Evolutionary conservation across 1,284 basidiomycete species (phyloP), one percentile per base, ranked within the genome.

Genomic region (Ceratobasidium sp.): DNA sequence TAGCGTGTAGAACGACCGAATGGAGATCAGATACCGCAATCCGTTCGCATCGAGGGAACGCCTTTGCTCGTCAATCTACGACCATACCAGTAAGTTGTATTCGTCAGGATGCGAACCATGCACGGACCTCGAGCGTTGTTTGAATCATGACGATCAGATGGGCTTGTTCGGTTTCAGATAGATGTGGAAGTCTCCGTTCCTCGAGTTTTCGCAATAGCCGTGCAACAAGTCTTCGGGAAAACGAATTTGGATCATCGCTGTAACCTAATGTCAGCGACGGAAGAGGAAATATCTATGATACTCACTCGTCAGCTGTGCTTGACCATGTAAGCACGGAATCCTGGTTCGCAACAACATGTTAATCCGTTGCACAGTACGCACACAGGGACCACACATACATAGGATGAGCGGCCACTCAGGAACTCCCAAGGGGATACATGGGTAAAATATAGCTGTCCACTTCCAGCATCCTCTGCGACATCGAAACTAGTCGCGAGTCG

Each of bases 31-130:
- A 82, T 95, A 98, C 49, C 95, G 91, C 63, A 97, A 84, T 0
- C 96, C 96, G 79, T 96, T 95, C 0, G 91, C 83, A 81, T 98
- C 96, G 24, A 98, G 84, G 0, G 95, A 89, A 34, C 94, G 88
- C 6, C 90, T 87, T 79, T 96, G 94, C 79, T 94, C 91, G 68
- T 97, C 92, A 56, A 93, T 90, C 92, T 97, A 65, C n/a, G 2
- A 74, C 49, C 11, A 56, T 11, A 22, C 22, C 19, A 53, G 56
- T 19, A 74, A 62, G 58, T 31, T 37, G 49, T 34, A n/a, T 62
- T 31, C 54, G 4, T 27, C 13, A 43, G 14, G 41, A 29, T 19
- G 14, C 29, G 5, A 6, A 14, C 41, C 8, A 62, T 29, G 37
- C n/a, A 80, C 84, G 77, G 74, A 93, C 95, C 85, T 96, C 93